phyloP scores from a whole-genome alignment of 129 eudicot species.

The Helichrysum umbraculigerum region DNA sequence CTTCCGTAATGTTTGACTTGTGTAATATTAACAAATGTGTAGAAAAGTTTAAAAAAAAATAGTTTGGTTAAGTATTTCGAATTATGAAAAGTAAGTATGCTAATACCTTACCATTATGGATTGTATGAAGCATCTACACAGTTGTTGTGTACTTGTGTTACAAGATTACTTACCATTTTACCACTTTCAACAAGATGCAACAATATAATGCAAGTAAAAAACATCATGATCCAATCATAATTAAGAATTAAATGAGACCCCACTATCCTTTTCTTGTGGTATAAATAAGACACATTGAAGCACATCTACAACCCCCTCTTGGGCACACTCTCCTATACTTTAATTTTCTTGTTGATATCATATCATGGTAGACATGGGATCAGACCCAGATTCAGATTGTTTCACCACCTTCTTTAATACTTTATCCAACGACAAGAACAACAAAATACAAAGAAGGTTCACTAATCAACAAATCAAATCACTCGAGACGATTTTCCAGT shows the following conservation, averaged over 20 bases:
- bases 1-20: too few relatives aligned
- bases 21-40: too few relatives aligned
- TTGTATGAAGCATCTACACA: too few relatives aligned
- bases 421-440: constrained; percentile 38
- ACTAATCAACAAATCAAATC: constrained; percentile 63
- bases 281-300: constrained; percentile 24
- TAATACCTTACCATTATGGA: too few relatives aligned
- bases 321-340: constrained; percentile 18
- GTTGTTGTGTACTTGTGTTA: too few relatives aligned
- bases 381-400: constrained; percentile 34
- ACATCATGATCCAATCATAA: not conserved
- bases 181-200: not conserved
- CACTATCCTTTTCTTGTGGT: constrained; percentile 7
- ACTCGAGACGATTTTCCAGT: constrained; percentile 53
- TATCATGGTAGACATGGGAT: constrained; percentile 23
- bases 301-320: constrained; percentile 27
- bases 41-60: too few relatives aligned
- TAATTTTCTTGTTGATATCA: not conserved
- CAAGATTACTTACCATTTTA: not conserved
- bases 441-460: constrained; percentile 43
- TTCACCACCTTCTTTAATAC: constrained; percentile 21
- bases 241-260: constrained; percentile 19
- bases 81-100: too few relatives aligned
- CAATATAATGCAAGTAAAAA: not conserved
- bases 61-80: too few relatives aligned